Percentiles rank a stretch among this genome's conserved stretches.
phyloP scores from a whole-genome alignment of 108 stramenopile genomes.

The Cyclotella distinguenda region DNA sequence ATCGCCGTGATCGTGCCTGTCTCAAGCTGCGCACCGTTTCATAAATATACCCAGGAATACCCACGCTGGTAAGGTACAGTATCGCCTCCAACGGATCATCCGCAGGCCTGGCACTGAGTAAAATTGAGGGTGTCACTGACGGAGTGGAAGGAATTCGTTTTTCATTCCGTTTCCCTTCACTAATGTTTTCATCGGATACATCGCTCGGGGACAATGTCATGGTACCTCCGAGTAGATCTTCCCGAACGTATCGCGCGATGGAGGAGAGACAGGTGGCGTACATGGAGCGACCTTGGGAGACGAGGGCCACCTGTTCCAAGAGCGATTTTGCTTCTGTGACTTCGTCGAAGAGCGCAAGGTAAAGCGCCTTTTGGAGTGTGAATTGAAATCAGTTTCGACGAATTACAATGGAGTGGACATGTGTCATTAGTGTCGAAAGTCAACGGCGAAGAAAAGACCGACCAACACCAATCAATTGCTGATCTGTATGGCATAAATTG shows the following conservation, averaged over 20 bases:
- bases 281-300: slow-evolving; percentile 77
- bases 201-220: not conserved
- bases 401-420: not conserved
- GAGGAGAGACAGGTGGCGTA: slow-evolving; percentile 64
- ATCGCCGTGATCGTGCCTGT: slow-evolving; percentile 69
- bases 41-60: slow-evolving; percentile 76
- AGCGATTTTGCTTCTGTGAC: slow-evolving; percentile 83
- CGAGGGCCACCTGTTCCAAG: slow-evolving; percentile 83
- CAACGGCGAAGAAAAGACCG: not conserved
- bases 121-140: slow-evolving; percentile 56
- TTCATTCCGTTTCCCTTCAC: not conserved
- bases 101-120: slow-evolving; percentile 67
- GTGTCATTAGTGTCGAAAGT: too few species aligned
- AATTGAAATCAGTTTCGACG: too few species aligned
- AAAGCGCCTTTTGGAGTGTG: slow-evolving; percentile 32
- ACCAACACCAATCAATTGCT: too few species aligned
- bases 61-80: slow-evolving; percentile 85
- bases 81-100: slow-evolving; percentile 87
- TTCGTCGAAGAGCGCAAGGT: slow-evolving; percentile 82
- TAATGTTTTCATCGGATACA: not conserved
- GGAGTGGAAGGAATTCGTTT: slow-evolving; percentile 41
- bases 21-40: slow-evolving; percentile 79
- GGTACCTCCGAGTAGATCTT: slow-evolving; percentile 59
- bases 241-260: slow-evolving; percentile 66
- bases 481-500: too few species aligned